Base-by-base conservation (phyloP, 768 basidiomycete species). In the Mrakia hoshinonis region DNA sequence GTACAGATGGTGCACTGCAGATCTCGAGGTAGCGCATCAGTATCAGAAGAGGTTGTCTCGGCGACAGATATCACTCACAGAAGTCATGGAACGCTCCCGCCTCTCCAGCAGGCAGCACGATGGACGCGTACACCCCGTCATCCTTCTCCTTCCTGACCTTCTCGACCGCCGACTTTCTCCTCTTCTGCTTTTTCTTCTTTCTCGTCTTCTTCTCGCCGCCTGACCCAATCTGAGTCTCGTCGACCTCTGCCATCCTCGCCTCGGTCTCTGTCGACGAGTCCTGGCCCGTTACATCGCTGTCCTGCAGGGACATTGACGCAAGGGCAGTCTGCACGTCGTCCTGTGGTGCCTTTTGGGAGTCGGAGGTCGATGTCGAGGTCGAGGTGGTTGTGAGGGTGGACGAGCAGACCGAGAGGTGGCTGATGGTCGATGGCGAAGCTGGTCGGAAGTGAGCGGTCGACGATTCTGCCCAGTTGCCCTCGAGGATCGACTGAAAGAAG, bases 401-500 rank as follows among this genome's bases (percentile, higher is more conserved):
- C 26, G 54, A 55, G 54, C 26, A 55, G 54, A 55, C 34, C 26
- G 54, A 55, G 29, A 55, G 54, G 26, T 31, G 54, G 22, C 26
- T 31, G 54, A 55, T 55, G 29, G 54, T 55, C 12, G 63, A 64
- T 39, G 39, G 63, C 13, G 63, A 64, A 1, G 24, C 15, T 6
- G 63, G 38, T 26, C 63, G 39, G 24, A 26, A 39, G n/a, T 39
- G 63, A 26, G 63, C 39, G 12, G 63, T 47, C 1, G 39, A 26
- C 29, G 68, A 69, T n/a, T 69, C 68, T 20, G 68, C 68, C 68
- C 68, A 69, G 60, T 61, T 39, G 6, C 68, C 68, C 29, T 69
- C 68, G 13, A 69, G 29, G 6, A 69, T 62, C 47, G 60, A 34
- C 22, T 48, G 46, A 36, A 69, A 69, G 58, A 61, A 69, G 47